phyloP scores from a whole-genome alignment of 208 protist genomes.

The Acanthamoeba healyi region DNA sequence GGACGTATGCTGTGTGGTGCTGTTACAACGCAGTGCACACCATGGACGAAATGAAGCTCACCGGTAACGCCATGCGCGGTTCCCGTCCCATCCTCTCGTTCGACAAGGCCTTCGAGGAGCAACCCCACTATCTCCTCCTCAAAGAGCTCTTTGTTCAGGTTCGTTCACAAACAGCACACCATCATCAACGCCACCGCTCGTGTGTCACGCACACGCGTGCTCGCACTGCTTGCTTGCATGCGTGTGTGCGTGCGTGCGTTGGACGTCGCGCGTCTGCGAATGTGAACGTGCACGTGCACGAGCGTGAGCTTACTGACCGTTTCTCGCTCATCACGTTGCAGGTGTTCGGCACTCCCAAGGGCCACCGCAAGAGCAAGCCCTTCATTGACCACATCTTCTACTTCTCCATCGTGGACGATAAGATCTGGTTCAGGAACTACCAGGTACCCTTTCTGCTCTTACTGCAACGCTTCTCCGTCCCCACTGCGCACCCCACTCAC shows the following conservation, averaged over 20 bases:
- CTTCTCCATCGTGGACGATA: slow-evolving; percentile 97
- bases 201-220: neutral
- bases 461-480: neutral
- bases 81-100: slow-evolving; percentile 98
- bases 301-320: too few species aligned
- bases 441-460: slow-evolving; percentile 92
- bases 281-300: neutral
- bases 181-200: neutral
- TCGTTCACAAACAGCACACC: neutral
- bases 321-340: slow-evolving; percentile 78
- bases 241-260: neutral
- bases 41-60: slow-evolving; percentile 98
- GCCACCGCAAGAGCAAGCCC: slow-evolving; percentile 98
- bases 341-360: slow-evolving; percentile 96
- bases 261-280: too few species aligned
- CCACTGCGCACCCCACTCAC: neutral
- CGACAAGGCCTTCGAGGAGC: slow-evolving; percentile 96
- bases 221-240: neutral
- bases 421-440: slow-evolving; percentile 99
- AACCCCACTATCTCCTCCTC: slow-evolving; percentile 94
- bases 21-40: slow-evolving; percentile 92
- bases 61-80: slow-evolving; percentile 98
- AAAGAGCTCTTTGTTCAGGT: slow-evolving; percentile 96
- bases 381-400: slow-evolving; percentile 98
- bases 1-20: neutral